phyloP scores from a whole-genome alignment of 148 eudicot genomes.

The Rheum nobile region DNA sequence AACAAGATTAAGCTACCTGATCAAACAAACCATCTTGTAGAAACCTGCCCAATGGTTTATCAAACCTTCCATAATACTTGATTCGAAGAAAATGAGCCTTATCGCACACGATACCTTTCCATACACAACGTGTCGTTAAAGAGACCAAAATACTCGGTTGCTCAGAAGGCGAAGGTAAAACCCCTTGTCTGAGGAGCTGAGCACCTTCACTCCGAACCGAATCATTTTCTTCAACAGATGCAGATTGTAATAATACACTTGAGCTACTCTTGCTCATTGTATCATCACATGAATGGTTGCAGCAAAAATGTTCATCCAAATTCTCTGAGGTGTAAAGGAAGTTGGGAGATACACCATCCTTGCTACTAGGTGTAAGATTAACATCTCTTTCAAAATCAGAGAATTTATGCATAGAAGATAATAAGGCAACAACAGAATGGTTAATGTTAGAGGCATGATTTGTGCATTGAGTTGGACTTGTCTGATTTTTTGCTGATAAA shows the following conservation, averaged over 20 bases:
- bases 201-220: conserved; percentile 27
- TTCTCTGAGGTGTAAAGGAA: conserved; percentile 16
- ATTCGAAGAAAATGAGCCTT: conserved; percentile 90
- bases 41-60: conserved; percentile 93
- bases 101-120: conserved; percentile 95
- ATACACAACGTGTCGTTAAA: conserved; percentile 74
- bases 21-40: conserved; percentile 79
- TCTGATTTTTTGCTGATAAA: neutral
- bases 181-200: conserved; percentile 46
- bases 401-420: conserved; percentile 3
- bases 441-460: conserved; percentile 8
- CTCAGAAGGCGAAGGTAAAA: conserved; percentile 75
- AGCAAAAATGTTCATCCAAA: conserved; percentile 11
- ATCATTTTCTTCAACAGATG: conserved; percentile 25
- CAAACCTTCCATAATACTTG: conserved; percentile 84
- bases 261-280: conserved; percentile 13
- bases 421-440: conserved; percentile 10
- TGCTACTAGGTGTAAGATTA: neutral
- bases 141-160: conserved; percentile 88
- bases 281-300: conserved; percentile 9
- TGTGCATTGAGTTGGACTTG: conserved; percentile 9
- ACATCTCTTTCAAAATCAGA: conserved; percentile 10
- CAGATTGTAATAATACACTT: conserved; percentile 14
- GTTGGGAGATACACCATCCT: neutral
- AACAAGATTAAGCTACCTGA: conserved; percentile 57